Base-by-base conservation (phyloP, 352 stramenopile species). In the Ophiocytium majus region DNA sequence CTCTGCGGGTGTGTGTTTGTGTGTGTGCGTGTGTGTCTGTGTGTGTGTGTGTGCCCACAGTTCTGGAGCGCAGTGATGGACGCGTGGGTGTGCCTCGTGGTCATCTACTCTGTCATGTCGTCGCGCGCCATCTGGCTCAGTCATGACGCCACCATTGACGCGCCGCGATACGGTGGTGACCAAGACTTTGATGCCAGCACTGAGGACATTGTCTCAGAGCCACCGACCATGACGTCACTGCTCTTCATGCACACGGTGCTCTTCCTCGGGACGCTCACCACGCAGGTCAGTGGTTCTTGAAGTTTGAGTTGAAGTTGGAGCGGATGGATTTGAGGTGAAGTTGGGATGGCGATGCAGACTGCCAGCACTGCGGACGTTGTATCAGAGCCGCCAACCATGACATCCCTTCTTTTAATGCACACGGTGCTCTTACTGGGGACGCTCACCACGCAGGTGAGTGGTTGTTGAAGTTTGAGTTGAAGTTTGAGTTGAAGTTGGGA, bases 181-280 rank as follows among this genome's bases (percentile, higher is more conserved):
- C n/a, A n/a, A n/a, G n/a, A n/a, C n/a, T n/a, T n/a, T n/a, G n/a
- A n/a, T 14, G 43, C 43, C 43, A 57, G 43, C 43, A 14, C 43
- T 5, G n/a, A n/a, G n/a, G n/a, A n/a, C n/a, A n/a, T n/a, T 14
- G 43, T 14, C 14, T 57, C 14, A 57, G 43, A 57, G 43, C 43
- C 43, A 14, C 5, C 5, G 14, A 37, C 34, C 31, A 76, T 76
- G 5, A 17, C 5, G 31, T 17, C 17, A 17, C 5, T 37, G 31
- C 5, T 76, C 31, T 34, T 76, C 31, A 76, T 76, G 64, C 64
- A 76, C 34, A 76, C 64, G 31, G 34, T 37, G 34, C 64, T 76
- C 31, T 76, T 76, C 64, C 64, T 76, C 5, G 17, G 64, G 5
- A 17, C 17, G 64, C 64, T 76, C 31, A 76, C 64, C 5, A 76